Conservation (phyloP, 2,329 filamentous ascomycete genomes). For the Graphium sp. region DNA sequence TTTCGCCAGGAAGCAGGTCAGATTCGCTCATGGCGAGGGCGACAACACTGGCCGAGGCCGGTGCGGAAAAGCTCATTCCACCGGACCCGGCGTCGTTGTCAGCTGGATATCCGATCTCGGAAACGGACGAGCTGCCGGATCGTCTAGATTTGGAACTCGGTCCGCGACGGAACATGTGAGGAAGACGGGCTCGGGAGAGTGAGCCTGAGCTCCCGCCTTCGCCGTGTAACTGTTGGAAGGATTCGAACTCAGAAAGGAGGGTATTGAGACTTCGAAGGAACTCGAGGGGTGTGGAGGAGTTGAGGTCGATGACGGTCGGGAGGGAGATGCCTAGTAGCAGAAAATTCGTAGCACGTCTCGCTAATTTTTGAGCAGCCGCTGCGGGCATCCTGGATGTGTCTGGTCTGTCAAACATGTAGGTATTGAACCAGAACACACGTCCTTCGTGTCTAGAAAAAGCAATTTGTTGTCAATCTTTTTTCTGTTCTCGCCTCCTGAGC, state of each 20-base stretch:
- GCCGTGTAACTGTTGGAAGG: conserved; percentile 76
- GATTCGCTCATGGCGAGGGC: conserved; percentile 41
- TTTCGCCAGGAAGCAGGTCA: conserved; percentile 63
- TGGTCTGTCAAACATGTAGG: conserved; percentile 71
- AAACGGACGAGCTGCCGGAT: conserved; percentile 29
- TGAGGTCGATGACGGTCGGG: conserved; percentile 76
- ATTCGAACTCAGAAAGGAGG: conserved; percentile 80
- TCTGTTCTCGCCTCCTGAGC: not conserved
- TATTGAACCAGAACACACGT: conserved; percentile 96
- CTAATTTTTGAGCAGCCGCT: conserved; percentile 69
- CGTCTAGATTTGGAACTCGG: conserved; percentile 40
- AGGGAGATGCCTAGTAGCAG: conserved; percentile 84
- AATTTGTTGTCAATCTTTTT: conserved; percentile 3
- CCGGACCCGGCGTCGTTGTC: conserved; percentile 13
- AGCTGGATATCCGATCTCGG: conserved; percentile 12
- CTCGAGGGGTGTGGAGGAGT: conserved; percentile 62
- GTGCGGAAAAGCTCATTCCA: conserved; percentile 8
- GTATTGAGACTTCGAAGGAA: conserved; percentile 77
- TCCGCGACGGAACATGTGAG: conserved; percentile 65
- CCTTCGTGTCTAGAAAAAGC: conserved; percentile 58
- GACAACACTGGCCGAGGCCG: conserved; percentile 25
- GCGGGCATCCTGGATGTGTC: conserved; percentile 73
- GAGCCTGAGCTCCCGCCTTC: conserved; percentile 57
- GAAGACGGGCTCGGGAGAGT: conserved; percentile 62
- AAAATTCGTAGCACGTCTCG: conserved; percentile 83